phyloP scores from a whole-genome alignment of 208 protist genomes.

The Trypanosomatidae sp. region DNA sequence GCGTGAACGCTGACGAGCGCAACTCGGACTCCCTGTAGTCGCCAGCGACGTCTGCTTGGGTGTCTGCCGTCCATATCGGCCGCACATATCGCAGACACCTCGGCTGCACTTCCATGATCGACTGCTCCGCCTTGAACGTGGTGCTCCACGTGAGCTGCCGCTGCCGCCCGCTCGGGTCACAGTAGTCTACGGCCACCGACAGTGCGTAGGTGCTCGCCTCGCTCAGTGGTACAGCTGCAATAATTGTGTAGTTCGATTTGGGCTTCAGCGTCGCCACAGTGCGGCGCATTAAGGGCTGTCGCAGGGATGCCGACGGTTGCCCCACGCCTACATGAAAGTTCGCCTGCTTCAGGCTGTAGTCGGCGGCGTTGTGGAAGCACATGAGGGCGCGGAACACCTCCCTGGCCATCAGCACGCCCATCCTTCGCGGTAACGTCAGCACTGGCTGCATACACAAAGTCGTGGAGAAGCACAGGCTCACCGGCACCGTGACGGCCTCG shows the following conservation, averaged over 20 bases:
- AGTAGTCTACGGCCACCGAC: constrained; percentile 48
- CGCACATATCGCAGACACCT: constrained; percentile 27
- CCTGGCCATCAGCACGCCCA: constrained; percentile 51
- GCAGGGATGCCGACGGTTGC: constrained; percentile 22
- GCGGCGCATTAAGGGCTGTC: constrained; percentile 28
- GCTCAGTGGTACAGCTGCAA: constrained; percentile 19
- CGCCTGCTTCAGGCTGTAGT: constrained; percentile 42
- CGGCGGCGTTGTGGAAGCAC: constrained; percentile 65
- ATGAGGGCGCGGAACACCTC: constrained; percentile 69
- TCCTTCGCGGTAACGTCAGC: constrained; percentile 47
- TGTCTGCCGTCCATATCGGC: background rate
- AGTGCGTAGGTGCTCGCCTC: constrained; percentile 43
- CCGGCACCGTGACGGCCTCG: background rate
- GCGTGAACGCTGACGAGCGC: background rate
- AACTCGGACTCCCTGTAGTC: background rate
- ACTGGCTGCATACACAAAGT: constrained; percentile 40
- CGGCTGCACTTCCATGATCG: constrained; percentile 39
- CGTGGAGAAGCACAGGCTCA: constrained; percentile 14
- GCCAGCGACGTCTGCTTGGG: background rate
- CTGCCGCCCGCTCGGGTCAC: constrained; percentile 41
- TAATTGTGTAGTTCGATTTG: constrained; percentile 33
- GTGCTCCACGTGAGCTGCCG: constrained; percentile 56
- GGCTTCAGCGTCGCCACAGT: constrained; percentile 20
- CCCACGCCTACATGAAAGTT: constrained; percentile 35
- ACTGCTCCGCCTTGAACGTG: constrained; percentile 45